Conservation (phyloP, 345 rosid species). For the Lepidium sativum region DNA sequence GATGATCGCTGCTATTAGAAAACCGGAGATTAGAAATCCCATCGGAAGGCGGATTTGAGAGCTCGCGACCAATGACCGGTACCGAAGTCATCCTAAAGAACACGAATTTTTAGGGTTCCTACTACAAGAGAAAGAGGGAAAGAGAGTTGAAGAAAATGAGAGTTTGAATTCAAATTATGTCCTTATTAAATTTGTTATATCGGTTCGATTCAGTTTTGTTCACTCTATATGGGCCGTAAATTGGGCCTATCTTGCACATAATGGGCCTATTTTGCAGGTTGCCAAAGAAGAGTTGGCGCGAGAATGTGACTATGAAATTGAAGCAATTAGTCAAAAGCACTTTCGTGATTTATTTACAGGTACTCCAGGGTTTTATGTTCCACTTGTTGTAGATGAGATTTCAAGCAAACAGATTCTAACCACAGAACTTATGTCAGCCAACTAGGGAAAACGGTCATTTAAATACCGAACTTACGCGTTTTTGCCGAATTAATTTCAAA, state of each 20-base stretch:
- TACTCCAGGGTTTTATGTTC: slow-evolving; percentile 66
- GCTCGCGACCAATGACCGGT: slow-evolving; percentile 54
- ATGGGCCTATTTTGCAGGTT: slow-evolving; percentile 69
- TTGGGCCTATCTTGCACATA: too few relatives aligned
- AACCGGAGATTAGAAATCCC: slow-evolving; percentile 90
- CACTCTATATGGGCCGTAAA: too few relatives aligned
- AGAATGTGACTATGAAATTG: slow-evolving; percentile 88
- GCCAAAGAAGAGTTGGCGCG: slow-evolving; percentile 87
- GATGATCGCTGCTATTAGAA: slow-evolving; percentile 88
- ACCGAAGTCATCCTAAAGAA: slow-evolving; percentile 30
- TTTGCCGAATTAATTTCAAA: too few relatives aligned
- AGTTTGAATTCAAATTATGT: too few relatives aligned
- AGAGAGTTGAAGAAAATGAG: too few relatives aligned
- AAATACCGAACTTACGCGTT: too few relatives aligned
- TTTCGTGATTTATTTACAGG: slow-evolving; percentile 50
- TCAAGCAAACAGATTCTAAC: slow-evolving; percentile 82
- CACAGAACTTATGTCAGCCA: slow-evolving; percentile 81
- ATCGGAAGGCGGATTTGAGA: too few relatives aligned
- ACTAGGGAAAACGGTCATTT: too few relatives aligned
- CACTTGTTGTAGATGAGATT: slow-evolving; percentile 57
- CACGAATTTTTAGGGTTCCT: neutral
- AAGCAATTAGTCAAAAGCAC: slow-evolving; percentile 78
- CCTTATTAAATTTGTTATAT: too few relatives aligned
- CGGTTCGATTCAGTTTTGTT: too few relatives aligned
- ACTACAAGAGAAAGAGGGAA: too few relatives aligned